Evolutionary conservation across 1,284 basidiomycete species (phyloP), one percentile per base, ranked within the genome.

Genomic region (Papiliotrema terrestris): DNA sequence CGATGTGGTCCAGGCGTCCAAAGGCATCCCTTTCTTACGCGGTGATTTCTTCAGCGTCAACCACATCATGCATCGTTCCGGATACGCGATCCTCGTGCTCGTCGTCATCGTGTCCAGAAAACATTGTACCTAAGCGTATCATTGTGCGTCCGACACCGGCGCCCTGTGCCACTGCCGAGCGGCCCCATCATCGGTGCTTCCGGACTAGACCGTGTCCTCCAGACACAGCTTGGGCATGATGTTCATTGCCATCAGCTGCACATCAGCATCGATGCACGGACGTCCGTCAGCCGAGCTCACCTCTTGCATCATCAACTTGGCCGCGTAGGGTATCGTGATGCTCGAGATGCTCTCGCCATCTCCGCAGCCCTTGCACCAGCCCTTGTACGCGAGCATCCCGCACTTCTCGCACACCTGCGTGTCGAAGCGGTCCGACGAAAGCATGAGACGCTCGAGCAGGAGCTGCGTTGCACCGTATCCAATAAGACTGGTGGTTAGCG

Each of bases 311-410:
- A 98, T 80, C 58, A 99, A 76, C 78, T 98, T 98, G 52, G 94
- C 93, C 9, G 95, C 96, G 72, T 98, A 98, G 1, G 96, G 96
- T 55, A 99, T 94, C n/a, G 89, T 95, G 60, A 99, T 81, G 71
- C 93, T 89, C 42, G 93, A 91, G 80, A 98, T 91, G 70, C 89
- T 87, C 79, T 98, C 97, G 42, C 89, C 91, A 63, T 88, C 93
- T 78, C 95, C 95, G 84, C 96, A 98, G 69, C 90, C 90, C 20
- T 89, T 84, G 76, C 91, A 96, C 91, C 91, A 96, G 54, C 65
- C 74, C 67, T 91, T 92, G 80, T 98, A 98, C 2, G 95, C 95
- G 83, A 98, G 87, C 67, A 98, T 80, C 6, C 96, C 95, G 75
- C 95, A 99, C 52, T 86, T 83, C 70, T 96, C 84, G 74, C 96